These are phyloP conservation scores for Yamadazyma nakazawae DNA, from an alignment of 805 yeast genomes.

Conservation along the genomic window DNA sequence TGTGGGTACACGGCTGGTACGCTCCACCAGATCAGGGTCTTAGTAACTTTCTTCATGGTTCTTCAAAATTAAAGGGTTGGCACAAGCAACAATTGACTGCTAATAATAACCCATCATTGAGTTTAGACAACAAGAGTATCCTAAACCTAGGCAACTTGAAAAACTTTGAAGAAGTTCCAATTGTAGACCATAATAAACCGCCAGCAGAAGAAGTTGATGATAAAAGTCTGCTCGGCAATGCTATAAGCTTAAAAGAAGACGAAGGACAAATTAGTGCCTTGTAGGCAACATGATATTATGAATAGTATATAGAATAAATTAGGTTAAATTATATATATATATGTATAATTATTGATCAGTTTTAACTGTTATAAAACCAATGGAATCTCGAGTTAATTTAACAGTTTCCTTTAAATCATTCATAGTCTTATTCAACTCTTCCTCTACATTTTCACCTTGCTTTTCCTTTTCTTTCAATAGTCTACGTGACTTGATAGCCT, in stretches of 20 bases:
- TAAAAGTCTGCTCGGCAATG: constrained; percentile 1
- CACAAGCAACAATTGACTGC: constrained; percentile 22
- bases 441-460: not conserved
- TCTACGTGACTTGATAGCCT: not conserved
- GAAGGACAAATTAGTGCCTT: constrained; percentile 7
- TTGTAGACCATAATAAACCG: constrained; percentile 10
- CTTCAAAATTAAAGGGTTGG: constrained; percentile 36
- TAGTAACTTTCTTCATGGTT: constrained; percentile 5
- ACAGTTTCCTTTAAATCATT: constrained; percentile 42
- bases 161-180: constrained; percentile 24
- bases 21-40: constrained; percentile 17
- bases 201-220: not conserved
- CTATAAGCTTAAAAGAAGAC: constrained; percentile 1
- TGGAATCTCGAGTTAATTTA: constrained; percentile 55
- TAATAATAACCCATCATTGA: constrained; percentile 12
- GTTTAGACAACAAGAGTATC: constrained; percentile 30
- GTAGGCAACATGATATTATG: not conserved
- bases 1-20: constrained; percentile 42
- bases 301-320: not conserved
- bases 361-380: constrained; percentile 53
- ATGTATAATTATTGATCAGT: not conserved
- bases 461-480: not conserved
- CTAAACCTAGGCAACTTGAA: constrained; percentile 40
- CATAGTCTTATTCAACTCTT: not conserved
- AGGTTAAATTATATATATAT: not conserved